Percentiles rank a stretch among this genome's conserved stretches.
phyloP scores from a whole-genome alignment of 2,329 filamentous ascomycete genomes.

The Hymenoscyphus infarciens region DNA sequence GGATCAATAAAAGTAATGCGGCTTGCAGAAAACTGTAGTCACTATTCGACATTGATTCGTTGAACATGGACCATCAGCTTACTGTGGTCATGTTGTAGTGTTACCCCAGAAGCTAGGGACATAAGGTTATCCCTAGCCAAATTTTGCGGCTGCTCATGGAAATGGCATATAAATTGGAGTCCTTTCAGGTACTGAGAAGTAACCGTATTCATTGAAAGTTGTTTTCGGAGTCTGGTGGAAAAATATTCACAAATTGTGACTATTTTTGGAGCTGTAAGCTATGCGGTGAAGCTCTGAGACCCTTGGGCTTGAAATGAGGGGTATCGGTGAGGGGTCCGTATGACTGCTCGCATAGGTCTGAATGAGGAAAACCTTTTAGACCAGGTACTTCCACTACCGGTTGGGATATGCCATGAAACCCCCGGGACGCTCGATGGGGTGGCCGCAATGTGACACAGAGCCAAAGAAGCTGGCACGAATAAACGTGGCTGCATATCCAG shows the following conservation, averaged over 20 bases:
- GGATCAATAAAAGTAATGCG: not conserved
- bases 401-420: not conserved
- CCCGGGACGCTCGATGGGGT: not conserved
- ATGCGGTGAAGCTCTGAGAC: not conserved
- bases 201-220: not conserved
- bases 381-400: not conserved
- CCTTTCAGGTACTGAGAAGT: not conserved
- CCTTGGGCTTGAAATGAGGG: not conserved
- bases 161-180: not conserved
- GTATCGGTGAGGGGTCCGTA: not conserved
- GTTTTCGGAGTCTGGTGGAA: not conserved
- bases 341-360: not conserved
- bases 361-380: not conserved
- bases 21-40: not conserved
- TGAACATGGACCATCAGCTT: not conserved
- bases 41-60: constrained; percentile 1
- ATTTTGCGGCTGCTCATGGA: not conserved
- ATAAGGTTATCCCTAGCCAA: not conserved
- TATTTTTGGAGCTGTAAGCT: not conserved
- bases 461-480: not conserved
- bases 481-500: constrained; percentile 1
- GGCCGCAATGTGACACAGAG: not conserved
- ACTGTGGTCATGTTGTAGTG: not conserved
- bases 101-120: not conserved
- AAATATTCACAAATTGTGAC: not conserved